A percentile compares a stretch with the other conserved stretches of the same genome.
Conservation (phyloP, 2,329 filamentous ascomycete species). For the Scedosporium minutisporum region DNA sequence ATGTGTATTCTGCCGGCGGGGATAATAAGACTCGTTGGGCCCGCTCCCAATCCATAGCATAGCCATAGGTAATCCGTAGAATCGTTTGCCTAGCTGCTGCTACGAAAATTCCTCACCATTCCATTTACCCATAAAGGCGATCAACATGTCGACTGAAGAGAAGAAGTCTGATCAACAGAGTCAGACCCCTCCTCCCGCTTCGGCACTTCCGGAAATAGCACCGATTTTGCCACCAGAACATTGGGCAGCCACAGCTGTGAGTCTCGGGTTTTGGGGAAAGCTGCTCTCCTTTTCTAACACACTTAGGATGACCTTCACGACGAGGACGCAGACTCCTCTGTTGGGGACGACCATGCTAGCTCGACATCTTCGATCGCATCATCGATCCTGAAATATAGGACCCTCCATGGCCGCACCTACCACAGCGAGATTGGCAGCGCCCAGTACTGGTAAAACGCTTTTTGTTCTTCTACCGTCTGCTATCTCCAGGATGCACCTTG, state of each 20-base stretch:
- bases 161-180: not conserved
- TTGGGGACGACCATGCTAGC: constrained; percentile 1
- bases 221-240: not conserved
- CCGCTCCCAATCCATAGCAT: no score
- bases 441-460: constrained; percentile 16
- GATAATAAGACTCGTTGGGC: no score
- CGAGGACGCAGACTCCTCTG: not conserved
- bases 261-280: not conserved
- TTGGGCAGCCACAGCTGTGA: not conserved
- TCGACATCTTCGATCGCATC: constrained; percentile 21
- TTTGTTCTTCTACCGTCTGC: not conserved
- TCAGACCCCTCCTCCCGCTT: not conserved
- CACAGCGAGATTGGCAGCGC: constrained; percentile 18
- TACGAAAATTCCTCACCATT: no score
- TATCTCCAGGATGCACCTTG: not conserved
- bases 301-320: not conserved
- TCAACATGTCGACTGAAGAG: not conserved
- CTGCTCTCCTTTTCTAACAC: not conserved
- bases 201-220: not conserved
- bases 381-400: constrained; percentile 21
- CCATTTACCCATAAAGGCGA: not conserved
- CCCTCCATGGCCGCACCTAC: constrained; percentile 20
- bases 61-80: no score
- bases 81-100: no score
- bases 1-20: no score